These are phyloP conservation scores for Coniochaeta ligniaria DNA, from an alignment of 2,329 filamentous ascomycete genomes.

Conservation along the genomic window DNA sequence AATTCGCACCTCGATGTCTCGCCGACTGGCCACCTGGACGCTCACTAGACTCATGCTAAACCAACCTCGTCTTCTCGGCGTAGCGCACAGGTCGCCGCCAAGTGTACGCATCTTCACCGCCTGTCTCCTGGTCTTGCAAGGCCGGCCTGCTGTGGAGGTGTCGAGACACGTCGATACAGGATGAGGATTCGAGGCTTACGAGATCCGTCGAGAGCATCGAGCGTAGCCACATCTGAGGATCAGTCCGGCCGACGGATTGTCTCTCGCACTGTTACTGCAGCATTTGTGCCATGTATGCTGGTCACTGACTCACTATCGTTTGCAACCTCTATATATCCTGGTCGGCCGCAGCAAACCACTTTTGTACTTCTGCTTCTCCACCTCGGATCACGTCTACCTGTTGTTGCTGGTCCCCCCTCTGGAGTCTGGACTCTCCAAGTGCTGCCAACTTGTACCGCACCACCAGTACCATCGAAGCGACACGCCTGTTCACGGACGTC, in stretches of 20 bases:
- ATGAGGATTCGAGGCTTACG: background rate
- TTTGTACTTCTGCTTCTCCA: background rate
- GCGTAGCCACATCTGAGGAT: background rate
- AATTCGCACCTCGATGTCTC: background rate
- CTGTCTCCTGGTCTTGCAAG: background rate
- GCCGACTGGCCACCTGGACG: background rate
- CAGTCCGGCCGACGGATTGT: background rate
- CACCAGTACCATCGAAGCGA: background rate
- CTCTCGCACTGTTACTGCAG: background rate
- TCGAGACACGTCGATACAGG: background rate
- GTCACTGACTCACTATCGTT: background rate
- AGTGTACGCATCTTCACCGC: background rate
- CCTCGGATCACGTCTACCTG: background rate
- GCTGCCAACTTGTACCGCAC: background rate
- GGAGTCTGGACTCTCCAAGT: background rate
- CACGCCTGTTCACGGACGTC: background rate
- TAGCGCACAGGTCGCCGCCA: background rate
- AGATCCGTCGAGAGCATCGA: background rate
- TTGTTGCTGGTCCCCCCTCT: background rate
- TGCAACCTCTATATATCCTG: conserved; percentile 1
- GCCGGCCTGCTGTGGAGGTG: background rate
- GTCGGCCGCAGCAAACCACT: background rate
- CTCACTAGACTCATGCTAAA: background rate
- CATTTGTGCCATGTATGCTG: background rate
- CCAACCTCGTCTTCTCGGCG: background rate